Percentiles rank a stretch among this genome's conserved stretches.
phyloP scores from a whole-genome alignment of 495 filamentous ascomycete species.

The Aspergillus homomorphus region DNA sequence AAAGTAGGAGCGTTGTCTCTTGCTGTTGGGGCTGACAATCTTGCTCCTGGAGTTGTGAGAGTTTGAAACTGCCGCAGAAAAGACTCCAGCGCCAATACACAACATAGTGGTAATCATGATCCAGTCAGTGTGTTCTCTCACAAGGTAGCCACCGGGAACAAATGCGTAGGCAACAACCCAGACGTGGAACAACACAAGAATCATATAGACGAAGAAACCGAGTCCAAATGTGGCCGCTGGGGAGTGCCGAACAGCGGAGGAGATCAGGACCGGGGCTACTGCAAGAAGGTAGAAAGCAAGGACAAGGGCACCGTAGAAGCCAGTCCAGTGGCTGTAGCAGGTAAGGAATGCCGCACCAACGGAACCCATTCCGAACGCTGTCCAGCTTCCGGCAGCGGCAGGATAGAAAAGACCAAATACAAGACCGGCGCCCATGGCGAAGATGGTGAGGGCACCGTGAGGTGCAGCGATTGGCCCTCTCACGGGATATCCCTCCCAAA shows the following conservation, averaged over 20 bases:
- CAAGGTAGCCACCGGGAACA: constrained; percentile 91
- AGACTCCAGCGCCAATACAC: constrained; percentile 80
- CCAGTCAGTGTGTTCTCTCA: constrained; percentile 95
- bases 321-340: constrained; percentile 76
- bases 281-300: constrained; percentile 80
- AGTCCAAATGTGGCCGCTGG: constrained; percentile 79
- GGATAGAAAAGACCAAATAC: constrained; percentile 71
- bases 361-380: constrained; percentile 71
- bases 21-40: constrained; percentile 50
- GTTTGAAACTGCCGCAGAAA: constrained; percentile 61
- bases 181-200: constrained; percentile 89
- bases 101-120: constrained; percentile 85
- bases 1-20: constrained; percentile 63
- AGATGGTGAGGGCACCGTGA: constrained; percentile 80
- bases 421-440: constrained; percentile 83
- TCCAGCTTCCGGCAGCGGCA: constrained; percentile 71
- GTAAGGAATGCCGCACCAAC: constrained; percentile 80
- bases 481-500: constrained; percentile 96
- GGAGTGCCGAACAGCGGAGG: constrained; percentile 67
- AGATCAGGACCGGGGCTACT: constrained; percentile 71
- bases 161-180: constrained; percentile 99
- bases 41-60: constrained; percentile 45
- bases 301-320: constrained; percentile 80
- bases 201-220: constrained; percentile 84
- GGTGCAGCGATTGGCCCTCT: constrained; percentile 84